Evolutionary conservation across 192 early-diverging fungal genomes (phyloP), one percentile per base, ranked within the genome.

Genomic region (Chytriomyces confervae): DNA sequence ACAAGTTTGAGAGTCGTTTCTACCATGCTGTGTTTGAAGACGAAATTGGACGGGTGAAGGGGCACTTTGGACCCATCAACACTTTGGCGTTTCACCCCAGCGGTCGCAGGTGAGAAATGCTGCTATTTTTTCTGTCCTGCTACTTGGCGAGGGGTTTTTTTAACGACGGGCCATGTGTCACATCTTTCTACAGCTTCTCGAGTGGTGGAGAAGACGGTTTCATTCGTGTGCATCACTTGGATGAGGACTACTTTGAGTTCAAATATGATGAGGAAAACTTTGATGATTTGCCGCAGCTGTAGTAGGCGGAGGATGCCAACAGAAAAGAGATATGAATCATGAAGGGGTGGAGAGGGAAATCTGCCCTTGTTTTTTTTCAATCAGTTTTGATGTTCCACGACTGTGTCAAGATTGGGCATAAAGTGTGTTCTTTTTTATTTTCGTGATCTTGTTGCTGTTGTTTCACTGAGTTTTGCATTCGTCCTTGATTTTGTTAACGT

Each of bases 11-110:
- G 85, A 92, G 90, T 45, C 80, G 86, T 62, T 98, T 99, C 91
- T 99, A 92, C 91, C 98, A 99, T 88, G 92, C 93, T 79, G 90
- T 96, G 72, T 92, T 98, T 71, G 94, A 97, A 78, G 95, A 97
- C 80, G 97, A 99, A 84, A 94, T 98, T 63, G 96, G 96, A 66
- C 92, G 96, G 78, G 94, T 96, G 50, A 95, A 94, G 88, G 98
- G 98, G 29, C 98, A 99, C 80, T 99, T 99, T 84, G 98, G 98
- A 78, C 98, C 98, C 50, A 98, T 99, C 85, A 99, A 99, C 86
- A 99, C 97, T 16, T 88, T 99, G 67, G 96, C 98, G 6, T 94
- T 98, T 69, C 95, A 97, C 83, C 97, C 97, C 16, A 92, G 94
- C 81, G 97, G 98, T 63, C 94, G 88, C 79, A 91, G 86, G 78